Percentiles rank a stretch among this genome's conserved stretches.
These are phyloP conservation scores for Polygonum maritimum DNA, from an alignment of 148 eudicot genomes.

Conservation along the genomic window DNA sequence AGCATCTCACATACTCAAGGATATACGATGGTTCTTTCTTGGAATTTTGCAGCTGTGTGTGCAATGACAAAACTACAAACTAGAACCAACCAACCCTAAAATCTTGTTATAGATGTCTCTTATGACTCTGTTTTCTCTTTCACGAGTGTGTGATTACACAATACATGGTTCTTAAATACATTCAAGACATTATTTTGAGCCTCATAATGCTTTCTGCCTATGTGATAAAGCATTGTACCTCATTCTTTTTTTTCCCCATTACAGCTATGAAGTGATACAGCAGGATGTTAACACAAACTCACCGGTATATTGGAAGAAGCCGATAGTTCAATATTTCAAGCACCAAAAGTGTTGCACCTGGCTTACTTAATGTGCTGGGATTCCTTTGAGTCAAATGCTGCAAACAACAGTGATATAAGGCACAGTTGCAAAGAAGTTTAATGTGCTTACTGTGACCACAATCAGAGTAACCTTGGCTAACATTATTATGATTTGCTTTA, in stretches of 20 bases:
- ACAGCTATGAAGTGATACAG: neutral
- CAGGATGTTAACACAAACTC: constrained; percentile 11
- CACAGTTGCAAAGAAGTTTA: neutral
- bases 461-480: neutral
- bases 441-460: neutral
- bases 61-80: neutral
- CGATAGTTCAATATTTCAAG: constrained; percentile 96
- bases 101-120: neutral
- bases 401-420: constrained; percentile 7
- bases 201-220: neutral
- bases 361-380: constrained; percentile 71
- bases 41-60: neutral
- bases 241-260: neutral
- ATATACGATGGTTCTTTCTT: neutral
- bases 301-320: constrained; percentile 94
- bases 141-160: neutral
- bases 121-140: neutral
- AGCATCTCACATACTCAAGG: neutral
- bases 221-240: neutral
- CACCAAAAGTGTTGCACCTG: constrained; percentile 75
- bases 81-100: neutral
- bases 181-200: neutral
- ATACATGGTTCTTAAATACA: neutral
- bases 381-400: constrained; percentile 88
- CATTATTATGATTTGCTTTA: neutral